Base-by-base conservation (phyloP, 2,329 filamentous ascomycete species). In the Claviceps sp. region DNA sequence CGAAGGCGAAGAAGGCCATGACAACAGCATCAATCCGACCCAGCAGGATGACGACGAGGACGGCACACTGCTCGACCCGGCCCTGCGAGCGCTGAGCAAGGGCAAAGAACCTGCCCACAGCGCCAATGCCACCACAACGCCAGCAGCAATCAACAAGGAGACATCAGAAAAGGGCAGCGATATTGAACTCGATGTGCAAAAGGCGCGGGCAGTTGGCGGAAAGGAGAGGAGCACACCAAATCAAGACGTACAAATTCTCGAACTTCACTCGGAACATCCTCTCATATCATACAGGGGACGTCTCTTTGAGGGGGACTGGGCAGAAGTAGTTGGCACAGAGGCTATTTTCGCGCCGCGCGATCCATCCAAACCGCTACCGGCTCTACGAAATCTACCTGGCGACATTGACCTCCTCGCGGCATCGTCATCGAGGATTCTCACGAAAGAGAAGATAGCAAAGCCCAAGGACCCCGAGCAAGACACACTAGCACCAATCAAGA, bases 291-390 rank as follows among this genome's bases (percentile, higher is more conserved):
- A 94, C 68, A 78, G 84, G 53, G 86, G 85, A 34, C 80, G 84
- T 56, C 72, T 94, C 22, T 93, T 90, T 63, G 82, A 81, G 56
- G 91, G 89, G 57, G 71, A 80, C 46, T 97, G 91, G 91, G 78
- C 81, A 11, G 81, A 87, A 55, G 85, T 89, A 54, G 79, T 95
- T 44, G 91, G 91, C 39, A 95, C 89, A 0, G 88, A 94, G 58
- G 71, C 90, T 57, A 78, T 95, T 43, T 84, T 96, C 60, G 76
- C 75, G 1, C 68, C 68, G 16, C 76, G 73, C 50, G 59, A 67
- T 41, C 51, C 53, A 14, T 17, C 30, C 4, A 19, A 51, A 19
- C 30, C 56, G 17, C 64, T 73, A 2, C 72, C 74, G 3, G 63
- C 65, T 17, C 62, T 75, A 30, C 74, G 72, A 22, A 68, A 71